phyloP scores from a whole-genome alignment of 2,329 filamentous ascomycete species.

The Pseudocercospora vitis region DNA sequence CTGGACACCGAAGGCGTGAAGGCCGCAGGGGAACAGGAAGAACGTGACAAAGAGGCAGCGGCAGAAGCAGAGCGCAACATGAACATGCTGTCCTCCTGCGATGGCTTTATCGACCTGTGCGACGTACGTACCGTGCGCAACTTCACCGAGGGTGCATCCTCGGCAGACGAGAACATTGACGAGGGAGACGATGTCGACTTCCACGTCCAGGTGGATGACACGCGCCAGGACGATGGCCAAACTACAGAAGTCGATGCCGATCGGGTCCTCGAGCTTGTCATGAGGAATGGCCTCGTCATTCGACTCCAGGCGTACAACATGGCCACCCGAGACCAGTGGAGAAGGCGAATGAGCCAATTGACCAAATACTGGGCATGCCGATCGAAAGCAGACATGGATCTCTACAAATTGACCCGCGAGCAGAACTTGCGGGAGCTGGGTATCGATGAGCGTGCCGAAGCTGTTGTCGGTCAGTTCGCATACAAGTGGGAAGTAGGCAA shows the following conservation, averaged over 20 bases:
- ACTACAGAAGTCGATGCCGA: conserved; percentile 57
- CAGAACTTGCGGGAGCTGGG: conserved; percentile 60
- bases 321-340: conserved; percentile 61
- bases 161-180: conserved; percentile 55
- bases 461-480: conserved; percentile 64
- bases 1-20: conserved; percentile 43
- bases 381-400: conserved; percentile 55
- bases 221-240: conserved; percentile 51
- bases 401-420: conserved; percentile 58
- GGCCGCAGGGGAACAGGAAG: conserved; percentile 45
- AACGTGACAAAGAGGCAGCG: conserved; percentile 59
- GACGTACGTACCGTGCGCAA: conserved; percentile 59
- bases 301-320: conserved; percentile 58
- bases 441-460: conserved; percentile 66
- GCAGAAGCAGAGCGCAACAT: conserved; percentile 60
- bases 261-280: conserved; percentile 60
- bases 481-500: conserved; percentile 68
- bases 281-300: conserved; percentile 62
- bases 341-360: conserved; percentile 56
- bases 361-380: conserved; percentile 63
- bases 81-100: conserved; percentile 58
- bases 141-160: conserved; percentile 52
- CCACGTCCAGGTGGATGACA: conserved; percentile 39
- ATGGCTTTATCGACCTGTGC: conserved; percentile 64
- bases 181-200: conserved; percentile 58